A percentile compares a stretch with the other conserved stretches of the same genome.
Evolutionary conservation across 164 flowering plant genomes (phyloP).

Genomic region (Berberis vulgaris): DNA sequence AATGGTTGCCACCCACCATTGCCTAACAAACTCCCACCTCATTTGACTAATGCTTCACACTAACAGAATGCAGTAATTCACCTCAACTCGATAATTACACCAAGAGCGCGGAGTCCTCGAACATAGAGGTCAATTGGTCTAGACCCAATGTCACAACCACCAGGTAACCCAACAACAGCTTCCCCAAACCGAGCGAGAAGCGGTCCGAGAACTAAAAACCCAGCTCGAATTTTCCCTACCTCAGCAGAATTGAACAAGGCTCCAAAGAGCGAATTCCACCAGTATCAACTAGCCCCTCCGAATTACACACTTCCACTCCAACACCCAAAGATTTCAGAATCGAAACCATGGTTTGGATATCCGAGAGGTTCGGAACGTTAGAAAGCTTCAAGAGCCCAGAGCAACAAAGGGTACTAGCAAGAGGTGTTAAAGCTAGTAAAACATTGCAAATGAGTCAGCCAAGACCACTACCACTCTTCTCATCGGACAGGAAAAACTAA

Average conservation of each 20-base stretch:
- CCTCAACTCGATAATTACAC: constrained; percentile 2
- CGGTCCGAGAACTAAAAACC: too few relatives aligned
- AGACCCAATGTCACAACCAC: constrained; percentile 44
- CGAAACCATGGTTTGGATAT: constrained; percentile 27
- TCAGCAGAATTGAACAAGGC: too few relatives aligned
- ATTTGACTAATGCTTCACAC: too few relatives aligned
- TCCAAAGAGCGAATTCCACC: too few relatives aligned
- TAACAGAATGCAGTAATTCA: neutral
- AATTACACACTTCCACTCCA: constrained; percentile 8
- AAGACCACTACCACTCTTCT: too few relatives aligned
- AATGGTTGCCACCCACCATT: too few relatives aligned
- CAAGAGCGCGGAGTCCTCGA: constrained; percentile 36
- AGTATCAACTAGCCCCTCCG: constrained; percentile 13
- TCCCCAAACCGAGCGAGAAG: too few relatives aligned
- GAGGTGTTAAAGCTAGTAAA: constrained; percentile 25
- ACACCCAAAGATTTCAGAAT: constrained; percentile 33
- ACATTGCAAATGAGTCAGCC: too few relatives aligned
- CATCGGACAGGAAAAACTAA: too few relatives aligned
- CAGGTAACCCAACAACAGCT: constrained; percentile 13
- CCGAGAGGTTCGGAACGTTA: constrained; percentile 30
- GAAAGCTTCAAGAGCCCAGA: constrained; percentile 25
- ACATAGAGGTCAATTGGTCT: constrained; percentile 38
- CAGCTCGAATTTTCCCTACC: too few relatives aligned
- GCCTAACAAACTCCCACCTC: too few relatives aligned
- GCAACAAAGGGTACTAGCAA: constrained; percentile 42